Conservation (phyloP, 192 early-diverging fungal genomes). For the Coemansia sp. region DNA sequence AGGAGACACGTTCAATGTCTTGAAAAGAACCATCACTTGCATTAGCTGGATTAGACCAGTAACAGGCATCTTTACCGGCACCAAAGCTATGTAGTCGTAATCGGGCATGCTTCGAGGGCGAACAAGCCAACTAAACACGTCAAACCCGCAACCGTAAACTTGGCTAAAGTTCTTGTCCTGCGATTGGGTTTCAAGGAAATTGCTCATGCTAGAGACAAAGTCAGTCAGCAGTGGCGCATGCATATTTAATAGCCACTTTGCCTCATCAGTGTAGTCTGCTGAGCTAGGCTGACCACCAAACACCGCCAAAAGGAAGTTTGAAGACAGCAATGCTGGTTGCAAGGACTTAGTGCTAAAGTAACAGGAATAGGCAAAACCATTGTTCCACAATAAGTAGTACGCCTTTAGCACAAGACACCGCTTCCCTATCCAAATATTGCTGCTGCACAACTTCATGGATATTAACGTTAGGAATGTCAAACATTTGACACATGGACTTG, state of each 20-base stretch:
- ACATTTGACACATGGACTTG: constrained; percentile 1
- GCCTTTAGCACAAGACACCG: constrained; percentile 18
- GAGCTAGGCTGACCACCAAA: constrained; percentile 93
- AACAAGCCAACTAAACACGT: constrained; percentile 75
- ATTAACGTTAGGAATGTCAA: constrained; percentile 1
- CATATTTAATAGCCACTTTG: neutral
- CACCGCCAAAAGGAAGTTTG: constrained; percentile 55
- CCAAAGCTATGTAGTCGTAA: constrained; percentile 66
- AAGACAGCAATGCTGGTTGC: neutral
- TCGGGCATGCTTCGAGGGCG: constrained; percentile 63
- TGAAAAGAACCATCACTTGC: constrained; percentile 67
- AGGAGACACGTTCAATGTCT: constrained; percentile 46
- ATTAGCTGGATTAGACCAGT: constrained; percentile 87
- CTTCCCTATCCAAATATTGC: constrained; percentile 6
- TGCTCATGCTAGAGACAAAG: neutral
- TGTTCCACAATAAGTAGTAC: constrained; percentile 19
- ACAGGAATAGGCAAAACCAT: constrained; percentile 58
- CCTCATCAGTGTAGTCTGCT: constrained; percentile 69
- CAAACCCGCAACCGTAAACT: constrained; percentile 56
- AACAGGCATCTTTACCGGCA: constrained; percentile 73
- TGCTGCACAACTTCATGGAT: constrained; percentile 12
- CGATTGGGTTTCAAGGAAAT: neutral
- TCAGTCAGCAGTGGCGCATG: neutral
- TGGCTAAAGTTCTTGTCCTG: constrained; percentile 13
- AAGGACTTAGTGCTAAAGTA: constrained; percentile 22